Evolutionary conservation across 148 eudicot genomes (phyloP), one percentile per base, ranked within the genome.

Genomic region (Chenopodium album): DNA sequence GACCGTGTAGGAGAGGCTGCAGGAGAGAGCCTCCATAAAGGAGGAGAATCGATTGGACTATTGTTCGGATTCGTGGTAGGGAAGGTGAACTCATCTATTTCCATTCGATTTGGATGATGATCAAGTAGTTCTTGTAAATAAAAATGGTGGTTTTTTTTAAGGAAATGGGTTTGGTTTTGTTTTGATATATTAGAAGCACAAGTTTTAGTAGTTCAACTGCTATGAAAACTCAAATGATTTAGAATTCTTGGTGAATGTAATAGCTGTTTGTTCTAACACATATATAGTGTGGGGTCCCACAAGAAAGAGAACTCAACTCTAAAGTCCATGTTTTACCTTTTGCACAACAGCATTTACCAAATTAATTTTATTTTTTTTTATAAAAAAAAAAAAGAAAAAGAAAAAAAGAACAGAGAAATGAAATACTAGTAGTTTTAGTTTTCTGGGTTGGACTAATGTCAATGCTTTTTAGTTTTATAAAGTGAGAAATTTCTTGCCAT

Each of bases 51-150:
- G 78, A 84, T 75, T 23, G 88, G 86, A 41, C 80, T 74, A 2
- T 80, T 76, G 29, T 52, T 72, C 1, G 87, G 73, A 63, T 83
- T 78, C 0, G 83, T 62, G 9, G 82, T 79, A 7, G 90, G 92
- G 84, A 90, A 90, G 86, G 82, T 87, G 84, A 90, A 90, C 31
- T 90, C 92, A 29, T 88, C 84, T 50, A 79, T 76, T 74, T 83
- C 88, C 89, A 90, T 88, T 28, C 4, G 32, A 7, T 26, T 48
- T 78, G 37, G 52, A 23, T 50, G 50, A n/a, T 50, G 75, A 71
- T 77, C 76, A 76, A 56, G 29, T 6, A 41, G 44, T 4, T 69
- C 26, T 46, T 16, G 52, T 14, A 14, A 73, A n/a, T 34, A 34
- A 6, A 41, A 41, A 41, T 41, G 44, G 44, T 41, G 44, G 4